Evolutionary conservation across 345 rosid species (phyloP).

Genomic region (Rhizophora mangle): DNA sequence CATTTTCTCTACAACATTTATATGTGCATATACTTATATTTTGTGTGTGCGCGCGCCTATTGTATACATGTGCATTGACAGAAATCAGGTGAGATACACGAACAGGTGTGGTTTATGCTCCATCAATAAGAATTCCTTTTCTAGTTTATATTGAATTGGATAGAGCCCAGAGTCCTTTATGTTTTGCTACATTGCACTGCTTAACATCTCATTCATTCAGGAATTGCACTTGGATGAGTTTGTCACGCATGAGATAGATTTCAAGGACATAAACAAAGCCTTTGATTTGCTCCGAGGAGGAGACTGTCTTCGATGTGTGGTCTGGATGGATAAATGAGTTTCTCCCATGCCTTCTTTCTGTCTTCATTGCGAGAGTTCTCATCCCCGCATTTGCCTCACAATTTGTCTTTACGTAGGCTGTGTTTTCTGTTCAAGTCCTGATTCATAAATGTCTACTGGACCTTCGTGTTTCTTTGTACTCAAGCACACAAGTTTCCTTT

Average conservation of each 20-base stretch:
- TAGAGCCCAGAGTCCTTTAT: not conserved
- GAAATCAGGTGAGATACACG: too few species aligned
- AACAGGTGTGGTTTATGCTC: too few species aligned
- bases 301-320: constrained; percentile 63
- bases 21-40: too few species aligned
- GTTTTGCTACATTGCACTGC: too few species aligned
- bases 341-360: not conserved
- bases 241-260: constrained; percentile 70
- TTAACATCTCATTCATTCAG: constrained; percentile 18
- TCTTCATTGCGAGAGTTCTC: not conserved
- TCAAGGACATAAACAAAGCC: constrained; percentile 71
- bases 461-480: not conserved
- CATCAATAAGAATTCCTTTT: too few species aligned
- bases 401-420: not conserved
- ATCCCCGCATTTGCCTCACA: not conserved
- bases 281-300: constrained; percentile 59
- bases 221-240: constrained; percentile 72
- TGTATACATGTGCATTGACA: too few species aligned
- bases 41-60: too few species aligned
- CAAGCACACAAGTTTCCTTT: constrained; percentile 20
- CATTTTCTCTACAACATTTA: too few species aligned
- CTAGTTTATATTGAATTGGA: too few species aligned
- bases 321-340: constrained; percentile 55
- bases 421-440: not conserved
- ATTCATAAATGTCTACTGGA: not conserved